Conservation (phyloP, 2,329 filamentous ascomycete species). For the Alternaria ethzedia region DNA sequence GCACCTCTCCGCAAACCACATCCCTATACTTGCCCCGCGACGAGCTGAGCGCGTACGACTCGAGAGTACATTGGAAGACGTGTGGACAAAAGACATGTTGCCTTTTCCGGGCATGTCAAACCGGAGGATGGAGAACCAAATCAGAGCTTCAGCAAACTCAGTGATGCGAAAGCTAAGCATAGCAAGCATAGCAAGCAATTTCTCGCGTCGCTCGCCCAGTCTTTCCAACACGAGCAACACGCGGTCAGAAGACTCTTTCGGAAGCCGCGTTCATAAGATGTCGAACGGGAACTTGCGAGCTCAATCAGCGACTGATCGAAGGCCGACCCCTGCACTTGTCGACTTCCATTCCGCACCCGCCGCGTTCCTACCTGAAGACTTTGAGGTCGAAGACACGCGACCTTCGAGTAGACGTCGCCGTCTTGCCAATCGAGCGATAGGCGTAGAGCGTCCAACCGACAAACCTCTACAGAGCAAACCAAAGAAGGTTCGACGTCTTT, state of each 20-base stretch:
- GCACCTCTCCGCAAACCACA: conserved; percentile 69
- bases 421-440: conserved; percentile 33
- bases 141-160: conserved; percentile 79
- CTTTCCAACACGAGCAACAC: conserved; percentile 52
- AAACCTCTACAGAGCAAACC: conserved; percentile 27
- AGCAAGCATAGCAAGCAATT: conserved; percentile 77
- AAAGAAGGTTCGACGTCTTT: conserved; percentile 40
- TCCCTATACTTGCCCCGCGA: conserved; percentile 75
- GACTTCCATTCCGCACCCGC: conserved; percentile 57
- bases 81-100: conserved; percentile 82
- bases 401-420: conserved; percentile 35
- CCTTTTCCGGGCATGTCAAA: conserved; percentile 82
- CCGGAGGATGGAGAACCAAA: conserved; percentile 71
- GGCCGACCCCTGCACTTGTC: conserved; percentile 43
- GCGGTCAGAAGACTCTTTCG: conserved; percentile 44
- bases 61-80: conserved; percentile 74
- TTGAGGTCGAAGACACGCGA: conserved; percentile 48
- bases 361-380: conserved; percentile 57
- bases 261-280: conserved; percentile 34
- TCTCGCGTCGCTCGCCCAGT: conserved; percentile 73
- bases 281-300: conserved; percentile 35
- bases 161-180: conserved; percentile 89
- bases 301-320: conserved; percentile 33
- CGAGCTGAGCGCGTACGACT: conserved; percentile 78
- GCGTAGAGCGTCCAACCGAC: conserved; percentile 30